Conservation (phyloP, 768 basidiomycete species). For the Suillus subaureus region DNA sequence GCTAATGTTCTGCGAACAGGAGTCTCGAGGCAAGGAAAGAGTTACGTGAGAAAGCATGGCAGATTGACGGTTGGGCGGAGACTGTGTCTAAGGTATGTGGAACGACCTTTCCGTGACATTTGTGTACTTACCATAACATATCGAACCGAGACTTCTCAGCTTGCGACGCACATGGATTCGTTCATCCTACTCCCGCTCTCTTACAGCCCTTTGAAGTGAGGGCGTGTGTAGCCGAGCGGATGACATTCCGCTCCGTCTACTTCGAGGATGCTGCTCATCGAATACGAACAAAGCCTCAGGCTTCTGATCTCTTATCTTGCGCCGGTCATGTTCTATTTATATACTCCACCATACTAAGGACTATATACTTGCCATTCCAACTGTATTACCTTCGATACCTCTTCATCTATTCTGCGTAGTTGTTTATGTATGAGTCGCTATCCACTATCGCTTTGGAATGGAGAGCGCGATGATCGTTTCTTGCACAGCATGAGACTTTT, state of each 20-base stretch:
- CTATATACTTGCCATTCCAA: not conserved
- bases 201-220: constrained; percentile 83
- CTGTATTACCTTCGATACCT: constrained; percentile 6
- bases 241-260: not conserved
- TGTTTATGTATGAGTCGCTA: not conserved
- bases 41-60: constrained; percentile 88
- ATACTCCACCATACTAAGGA: not conserved
- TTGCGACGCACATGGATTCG: constrained; percentile 85
- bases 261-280: constrained; percentile 1
- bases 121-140: not conserved
- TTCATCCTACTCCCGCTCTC: constrained; percentile 78
- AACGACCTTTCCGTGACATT: constrained; percentile 16
- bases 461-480: not conserved
- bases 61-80: constrained; percentile 93
- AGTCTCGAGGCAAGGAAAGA: constrained; percentile 81
- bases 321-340: not conserved
- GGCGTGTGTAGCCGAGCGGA: not conserved
- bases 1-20: constrained; percentile 37
- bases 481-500: no score
- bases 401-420: not conserved
- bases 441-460: not conserved
- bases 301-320: constrained; percentile 8
- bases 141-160: constrained; percentile 76
- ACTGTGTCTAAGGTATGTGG: constrained; percentile 80
- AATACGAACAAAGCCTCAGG: not conserved